Conservation (phyloP, 2,329 filamentous ascomycete species). For the Venturia nashicola region DNA sequence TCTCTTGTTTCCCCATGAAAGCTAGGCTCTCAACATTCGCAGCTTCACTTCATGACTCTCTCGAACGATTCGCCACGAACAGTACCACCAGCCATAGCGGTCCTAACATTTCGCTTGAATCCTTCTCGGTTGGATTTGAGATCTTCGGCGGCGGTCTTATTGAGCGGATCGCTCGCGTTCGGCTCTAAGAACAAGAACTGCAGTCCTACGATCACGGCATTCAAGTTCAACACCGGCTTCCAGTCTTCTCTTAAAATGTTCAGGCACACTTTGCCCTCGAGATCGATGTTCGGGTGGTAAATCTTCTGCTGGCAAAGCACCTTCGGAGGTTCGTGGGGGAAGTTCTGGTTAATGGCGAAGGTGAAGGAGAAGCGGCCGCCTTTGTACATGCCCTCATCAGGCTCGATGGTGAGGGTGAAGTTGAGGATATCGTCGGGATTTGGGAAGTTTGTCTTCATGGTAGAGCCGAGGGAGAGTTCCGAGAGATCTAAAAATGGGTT, state of each 20-base stretch:
- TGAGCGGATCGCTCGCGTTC: slow-evolving; percentile 92
- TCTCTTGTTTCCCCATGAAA: neutral
- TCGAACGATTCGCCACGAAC: slow-evolving; percentile 68
- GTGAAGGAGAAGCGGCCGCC: slow-evolving; percentile 77
- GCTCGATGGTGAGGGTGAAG: slow-evolving; percentile 70
- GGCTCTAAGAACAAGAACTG: slow-evolving; percentile 98
- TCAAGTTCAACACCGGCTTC: slow-evolving; percentile 96
- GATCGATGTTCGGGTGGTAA: slow-evolving; percentile 97
- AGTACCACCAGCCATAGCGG: slow-evolving; percentile 67
- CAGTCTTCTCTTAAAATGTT: slow-evolving; percentile 97
- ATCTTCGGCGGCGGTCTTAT: slow-evolving; percentile 95
- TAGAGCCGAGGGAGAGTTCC: slow-evolving; percentile 64
- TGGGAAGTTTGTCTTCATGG: slow-evolving; percentile 71
- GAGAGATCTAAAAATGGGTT: slow-evolving; percentile 50
- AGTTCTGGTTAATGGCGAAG: slow-evolving; percentile 87
- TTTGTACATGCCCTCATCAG: slow-evolving; percentile 83
- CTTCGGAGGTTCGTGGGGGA: slow-evolving; percentile 94
- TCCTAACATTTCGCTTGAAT: slow-evolving; percentile 84
- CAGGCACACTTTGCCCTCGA: slow-evolving; percentile 93
- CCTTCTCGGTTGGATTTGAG: slow-evolving; percentile 71
- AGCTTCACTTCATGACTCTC: slow-evolving; percentile 53
- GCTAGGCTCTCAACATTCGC: neutral
- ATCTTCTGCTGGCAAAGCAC: slow-evolving; percentile 97
- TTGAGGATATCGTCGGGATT: slow-evolving; percentile 78
- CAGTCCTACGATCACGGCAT: slow-evolving; percentile 89